Percentiles rank a stretch among this genome's conserved stretches.
Evolutionary conservation across 2,329 filamentous ascomycete genomes (phyloP).

Genomic region (Arthroderma uncinatum): DNA sequence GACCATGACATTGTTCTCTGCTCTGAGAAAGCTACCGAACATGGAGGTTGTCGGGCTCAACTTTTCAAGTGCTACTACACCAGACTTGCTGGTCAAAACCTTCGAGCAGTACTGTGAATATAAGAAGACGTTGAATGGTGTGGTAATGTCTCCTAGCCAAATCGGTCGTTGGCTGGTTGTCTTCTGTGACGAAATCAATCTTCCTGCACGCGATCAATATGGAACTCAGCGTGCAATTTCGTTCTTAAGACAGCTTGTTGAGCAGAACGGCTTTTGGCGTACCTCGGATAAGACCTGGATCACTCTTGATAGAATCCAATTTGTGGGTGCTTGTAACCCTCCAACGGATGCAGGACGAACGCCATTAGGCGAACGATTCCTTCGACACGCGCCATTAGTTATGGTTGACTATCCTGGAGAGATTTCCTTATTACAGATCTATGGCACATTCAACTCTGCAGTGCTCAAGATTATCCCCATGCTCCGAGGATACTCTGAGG

Average conservation of each 20-base stretch:
- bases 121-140: conserved; percentile 93
- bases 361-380: conserved; percentile 81
- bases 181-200: conserved; percentile 98
- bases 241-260: conserved; percentile 91
- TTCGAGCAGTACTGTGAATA: conserved; percentile 99
- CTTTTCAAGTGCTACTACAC: conserved; percentile 96
- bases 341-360: conserved; percentile 95
- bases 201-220: conserved; percentile 95
- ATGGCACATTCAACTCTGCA: conserved; percentile 93
- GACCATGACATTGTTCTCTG: conserved; percentile 98
- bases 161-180: conserved; percentile 96
- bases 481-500: conserved; percentile 86
- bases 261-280: conserved; percentile 98
- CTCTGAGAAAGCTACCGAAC: conserved; percentile 87
- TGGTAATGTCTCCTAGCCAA: conserved; percentile 89
- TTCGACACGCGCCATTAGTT: conserved; percentile 92
- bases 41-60: conserved; percentile 99
- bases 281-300: conserved; percentile 98
- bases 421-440: conserved; percentile 88
- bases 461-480: conserved; percentile 94
- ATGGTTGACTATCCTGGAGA: conserved; percentile 99
- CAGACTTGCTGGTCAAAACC: conserved; percentile 94
- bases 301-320: conserved; percentile 92
- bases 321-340: conserved; percentile 96
- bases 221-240: conserved; percentile 95